These are phyloP conservation scores for Vitellaria paradoxa DNA, from an alignment of 179 eudicot genomes.

Conservation along the genomic window DNA sequence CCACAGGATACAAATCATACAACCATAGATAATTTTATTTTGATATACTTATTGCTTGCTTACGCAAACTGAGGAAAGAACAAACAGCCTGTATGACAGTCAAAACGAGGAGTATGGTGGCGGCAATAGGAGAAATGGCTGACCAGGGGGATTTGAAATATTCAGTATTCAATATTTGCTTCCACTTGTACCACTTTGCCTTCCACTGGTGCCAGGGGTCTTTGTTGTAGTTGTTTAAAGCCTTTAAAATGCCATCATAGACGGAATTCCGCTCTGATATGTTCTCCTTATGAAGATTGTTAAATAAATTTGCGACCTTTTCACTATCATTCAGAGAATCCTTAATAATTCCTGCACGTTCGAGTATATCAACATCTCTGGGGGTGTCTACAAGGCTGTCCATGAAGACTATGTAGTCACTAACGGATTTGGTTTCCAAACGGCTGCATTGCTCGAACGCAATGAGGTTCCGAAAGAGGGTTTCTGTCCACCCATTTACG, in stretches of 20 bases:
- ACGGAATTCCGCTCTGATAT: conserved; percentile 7
- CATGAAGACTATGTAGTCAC: conserved; percentile 34
- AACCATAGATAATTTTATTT: too few relatives aligned
- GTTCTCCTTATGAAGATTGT: conserved; percentile 32
- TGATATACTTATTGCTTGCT: too few relatives aligned
- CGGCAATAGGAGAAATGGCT: neutral
- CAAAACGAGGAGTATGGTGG: neutral
- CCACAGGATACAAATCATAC: too few relatives aligned
- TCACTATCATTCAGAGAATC: conserved; percentile 30
- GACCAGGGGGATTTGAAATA: conserved; percentile 10
- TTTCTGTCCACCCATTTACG: conserved; percentile 7
- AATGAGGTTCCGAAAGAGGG: neutral
- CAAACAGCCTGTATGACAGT: too few relatives aligned
- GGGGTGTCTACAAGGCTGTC: conserved; percentile 22
- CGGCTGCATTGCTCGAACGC: conserved; percentile 1
- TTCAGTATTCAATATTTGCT: neutral
- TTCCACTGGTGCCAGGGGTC: neutral
- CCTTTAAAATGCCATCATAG: conserved; percentile 11
- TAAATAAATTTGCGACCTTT: conserved; percentile 31
- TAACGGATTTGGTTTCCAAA: neutral
- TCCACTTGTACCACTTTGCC: neutral
- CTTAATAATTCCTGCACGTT: conserved; percentile 27
- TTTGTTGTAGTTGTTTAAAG: conserved; percentile 28
- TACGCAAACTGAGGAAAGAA: too few relatives aligned
- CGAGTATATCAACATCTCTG: conserved; percentile 17